phyloP scores from a whole-genome alignment of 805 yeast genomes.

The Pichia manshurica region DNA sequence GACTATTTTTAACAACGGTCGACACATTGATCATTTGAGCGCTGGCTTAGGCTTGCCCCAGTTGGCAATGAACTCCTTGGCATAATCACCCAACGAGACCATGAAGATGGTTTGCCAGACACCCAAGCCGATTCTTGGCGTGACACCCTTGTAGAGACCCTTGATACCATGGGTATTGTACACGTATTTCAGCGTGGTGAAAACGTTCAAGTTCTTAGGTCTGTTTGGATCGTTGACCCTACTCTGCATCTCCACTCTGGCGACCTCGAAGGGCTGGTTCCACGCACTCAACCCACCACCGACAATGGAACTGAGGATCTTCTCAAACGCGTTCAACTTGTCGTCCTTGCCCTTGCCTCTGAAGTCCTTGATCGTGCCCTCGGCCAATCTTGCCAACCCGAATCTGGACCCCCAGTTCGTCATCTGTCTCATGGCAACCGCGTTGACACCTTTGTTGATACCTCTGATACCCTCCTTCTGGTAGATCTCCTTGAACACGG shows the following conservation, averaged over 20 bases:
- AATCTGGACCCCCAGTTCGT: conserved; percentile 99
- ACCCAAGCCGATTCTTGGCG: conserved; percentile 95
- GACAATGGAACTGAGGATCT: conserved; percentile 74
- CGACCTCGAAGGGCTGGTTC: conserved; percentile 98
- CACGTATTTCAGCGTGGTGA: conserved; percentile 73
- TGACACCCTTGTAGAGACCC: conserved; percentile 93
- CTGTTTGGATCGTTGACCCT: conserved; percentile 91
- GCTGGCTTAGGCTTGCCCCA: conserved; percentile 11
- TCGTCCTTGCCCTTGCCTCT: conserved; percentile 53
- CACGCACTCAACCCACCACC: conserved; percentile 98
- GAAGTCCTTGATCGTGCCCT: conserved; percentile 64
- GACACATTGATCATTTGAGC: conserved; percentile 10
- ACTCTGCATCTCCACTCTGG: conserved; percentile 97
- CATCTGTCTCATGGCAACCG: conserved; percentile 98
- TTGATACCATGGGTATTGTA: conserved; percentile 75
- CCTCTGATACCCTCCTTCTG: conserved; percentile 86
- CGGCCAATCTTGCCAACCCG: conserved; percentile 88
- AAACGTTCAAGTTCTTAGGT: conserved; percentile 83
- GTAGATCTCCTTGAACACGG: conserved; percentile 82
- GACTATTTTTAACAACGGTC: too few species aligned
- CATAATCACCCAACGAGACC: conserved; percentile 97
- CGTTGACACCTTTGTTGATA: conserved; percentile 95
- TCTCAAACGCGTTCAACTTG: conserved; percentile 68
- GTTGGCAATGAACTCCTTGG: conserved; percentile 61
- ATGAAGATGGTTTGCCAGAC: conserved; percentile 98